A percentile compares a stretch with the other conserved stretches of the same genome.
phyloP scores from a whole-genome alignment of 1,139 yeast species.

The Blastobotrys illinoisensis region DNA sequence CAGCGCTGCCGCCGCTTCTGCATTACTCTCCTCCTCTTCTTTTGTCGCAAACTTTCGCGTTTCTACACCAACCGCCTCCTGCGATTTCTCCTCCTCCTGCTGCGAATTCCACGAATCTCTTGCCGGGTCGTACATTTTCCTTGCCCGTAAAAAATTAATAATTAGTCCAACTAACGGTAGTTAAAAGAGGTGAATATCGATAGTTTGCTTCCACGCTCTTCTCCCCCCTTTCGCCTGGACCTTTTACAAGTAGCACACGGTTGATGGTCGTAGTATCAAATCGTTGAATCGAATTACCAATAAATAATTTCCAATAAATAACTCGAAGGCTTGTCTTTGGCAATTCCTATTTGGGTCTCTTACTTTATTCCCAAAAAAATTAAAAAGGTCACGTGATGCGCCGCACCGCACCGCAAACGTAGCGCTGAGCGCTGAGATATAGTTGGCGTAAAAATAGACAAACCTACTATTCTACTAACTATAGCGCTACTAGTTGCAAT shows the following conservation, averaged over 20 bases:
- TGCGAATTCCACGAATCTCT: slow-evolving; percentile 29
- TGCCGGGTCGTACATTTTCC: slow-evolving; percentile 32
- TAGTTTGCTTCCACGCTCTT: background rate
- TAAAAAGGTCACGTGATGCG: background rate
- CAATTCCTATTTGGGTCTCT: background rate
- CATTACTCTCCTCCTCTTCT: background rate
- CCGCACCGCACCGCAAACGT: background rate
- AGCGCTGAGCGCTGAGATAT: background rate
- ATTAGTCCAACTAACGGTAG: too few relatives aligned
- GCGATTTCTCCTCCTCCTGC: slow-evolving; percentile 10
- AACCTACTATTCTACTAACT: too few relatives aligned
- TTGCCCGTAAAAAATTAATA: background rate
- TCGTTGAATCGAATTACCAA: background rate
- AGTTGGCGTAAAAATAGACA: too few relatives aligned
- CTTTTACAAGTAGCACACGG: background rate
- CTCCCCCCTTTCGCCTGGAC: background rate
- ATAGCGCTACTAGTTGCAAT: too few relatives aligned
- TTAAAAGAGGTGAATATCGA: background rate
- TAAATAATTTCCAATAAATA: background rate
- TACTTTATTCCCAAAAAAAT: background rate
- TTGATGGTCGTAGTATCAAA: background rate
- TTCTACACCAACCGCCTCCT: background rate
- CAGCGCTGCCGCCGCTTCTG: slow-evolving; percentile 1
- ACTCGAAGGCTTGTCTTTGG: background rate
- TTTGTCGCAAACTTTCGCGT: background rate